phyloP scores from a whole-genome alignment of 805 yeast genomes.

The Martiniozyma abietophila region DNA sequence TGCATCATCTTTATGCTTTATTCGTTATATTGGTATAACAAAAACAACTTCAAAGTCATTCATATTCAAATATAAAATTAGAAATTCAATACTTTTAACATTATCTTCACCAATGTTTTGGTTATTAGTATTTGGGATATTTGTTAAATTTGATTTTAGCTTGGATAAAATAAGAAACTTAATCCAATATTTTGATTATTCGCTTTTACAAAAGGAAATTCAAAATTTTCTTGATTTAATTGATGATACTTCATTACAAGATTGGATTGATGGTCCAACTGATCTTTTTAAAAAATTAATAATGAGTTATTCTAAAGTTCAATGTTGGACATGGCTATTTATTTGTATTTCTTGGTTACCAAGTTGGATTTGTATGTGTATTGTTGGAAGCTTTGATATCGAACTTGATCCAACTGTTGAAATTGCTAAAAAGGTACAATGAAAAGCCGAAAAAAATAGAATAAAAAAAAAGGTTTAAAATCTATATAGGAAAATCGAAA shows the following conservation, averaged over 20 bases:
- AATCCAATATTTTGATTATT: slow-evolving; percentile 21
- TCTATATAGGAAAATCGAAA: no score
- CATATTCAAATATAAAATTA: slow-evolving; percentile 6
- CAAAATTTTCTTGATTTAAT: slow-evolving; percentile 12
- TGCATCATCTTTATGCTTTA: slow-evolving; percentile 68
- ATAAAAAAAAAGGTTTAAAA: no score
- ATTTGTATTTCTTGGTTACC: slow-evolving; percentile 75
- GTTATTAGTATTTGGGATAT: slow-evolving; percentile 21
- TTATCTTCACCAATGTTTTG: slow-evolving; percentile 26
- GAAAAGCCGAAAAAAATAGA: no score
- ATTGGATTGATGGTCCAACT: slow-evolving; percentile 26
- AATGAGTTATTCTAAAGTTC: slow-evolving; percentile 56
- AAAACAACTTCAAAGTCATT: background rate
- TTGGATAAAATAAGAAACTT: slow-evolving; percentile 24
- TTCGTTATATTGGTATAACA: slow-evolving; percentile 37
- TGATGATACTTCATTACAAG: slow-evolving; percentile 8
- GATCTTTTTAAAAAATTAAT: slow-evolving; percentile 43
- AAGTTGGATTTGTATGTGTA: slow-evolving; percentile 45
- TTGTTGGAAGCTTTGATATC: slow-evolving; percentile 20
- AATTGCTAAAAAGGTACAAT: no score
- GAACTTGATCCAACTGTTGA: no score
- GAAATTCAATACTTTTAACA: slow-evolving; percentile 19
- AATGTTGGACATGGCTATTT: slow-evolving; percentile 82
- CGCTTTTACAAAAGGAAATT: slow-evolving; percentile 14
- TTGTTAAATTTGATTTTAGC: slow-evolving; percentile 17